phyloP scores from a whole-genome alignment of 2,329 filamentous ascomycete genomes.

The Trichoderma endophyticum region DNA sequence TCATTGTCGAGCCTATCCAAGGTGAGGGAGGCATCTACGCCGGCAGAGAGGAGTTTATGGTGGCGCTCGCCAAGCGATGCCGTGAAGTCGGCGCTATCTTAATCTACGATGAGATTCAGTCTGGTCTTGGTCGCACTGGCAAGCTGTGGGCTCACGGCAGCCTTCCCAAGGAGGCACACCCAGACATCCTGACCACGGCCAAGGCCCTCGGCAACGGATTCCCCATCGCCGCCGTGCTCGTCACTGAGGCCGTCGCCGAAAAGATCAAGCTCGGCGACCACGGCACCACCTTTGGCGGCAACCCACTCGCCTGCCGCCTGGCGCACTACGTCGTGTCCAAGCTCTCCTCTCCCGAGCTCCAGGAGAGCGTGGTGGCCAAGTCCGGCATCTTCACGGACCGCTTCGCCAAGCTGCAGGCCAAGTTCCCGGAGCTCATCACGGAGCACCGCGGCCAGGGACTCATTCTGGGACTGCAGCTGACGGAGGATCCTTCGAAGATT shows the following conservation, averaged over 20 bases:
- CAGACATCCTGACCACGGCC: constrained; percentile 88
- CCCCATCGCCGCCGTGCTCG: constrained; percentile 73
- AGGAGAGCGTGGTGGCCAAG: constrained; percentile 67
- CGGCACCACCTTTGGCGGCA: constrained; percentile 91
- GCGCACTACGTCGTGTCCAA: constrained; percentile 82
- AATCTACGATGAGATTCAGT: constrained; percentile 97
- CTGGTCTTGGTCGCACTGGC: constrained; percentile 83
- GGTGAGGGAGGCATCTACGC: constrained; percentile 91
- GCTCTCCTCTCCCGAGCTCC: constrained; percentile 68
- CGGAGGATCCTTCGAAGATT: constrained; percentile 67
- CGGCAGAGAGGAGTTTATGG: constrained; percentile 77
- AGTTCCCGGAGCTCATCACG: constrained; percentile 65
- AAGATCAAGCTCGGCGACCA: constrained; percentile 67
- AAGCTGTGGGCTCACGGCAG: constrained; percentile 82
- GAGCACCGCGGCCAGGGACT: constrained; percentile 82
- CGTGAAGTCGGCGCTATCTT: constrained; percentile 83
- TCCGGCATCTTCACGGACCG: constrained; percentile 46
- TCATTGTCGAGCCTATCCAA: constrained; percentile 96
- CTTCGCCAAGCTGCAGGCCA: constrained; percentile 46
- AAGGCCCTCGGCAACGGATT: constrained; percentile 97
- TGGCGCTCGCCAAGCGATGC: constrained; percentile 79
- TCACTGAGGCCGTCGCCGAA: constrained; percentile 39
- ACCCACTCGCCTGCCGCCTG: constrained; percentile 79
- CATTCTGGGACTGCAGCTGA: constrained; percentile 83
- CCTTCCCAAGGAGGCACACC: constrained; percentile 76